phyloP scores from a whole-genome alignment of 2,329 filamentous ascomycete species.

The Bipolaris cookei region DNA sequence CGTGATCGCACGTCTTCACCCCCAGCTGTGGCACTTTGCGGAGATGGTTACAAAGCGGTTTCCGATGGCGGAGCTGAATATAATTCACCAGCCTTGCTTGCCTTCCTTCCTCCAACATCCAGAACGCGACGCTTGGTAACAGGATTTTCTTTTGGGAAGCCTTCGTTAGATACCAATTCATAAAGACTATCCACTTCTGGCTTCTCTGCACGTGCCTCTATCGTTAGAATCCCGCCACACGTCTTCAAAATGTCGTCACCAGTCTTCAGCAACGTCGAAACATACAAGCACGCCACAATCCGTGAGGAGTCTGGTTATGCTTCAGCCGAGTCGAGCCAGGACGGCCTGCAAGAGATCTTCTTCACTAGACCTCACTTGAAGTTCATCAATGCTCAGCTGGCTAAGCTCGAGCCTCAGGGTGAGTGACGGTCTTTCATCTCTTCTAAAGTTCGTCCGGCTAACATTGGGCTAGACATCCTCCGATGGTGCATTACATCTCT shows the following conservation, averaged over 20 bases:
- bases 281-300: conserved; percentile 37
- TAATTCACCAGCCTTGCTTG: conserved; percentile 32
- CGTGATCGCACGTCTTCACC: conserved; percentile 44
- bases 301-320: conserved; percentile 83
- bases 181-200: conserved; percentile 14
- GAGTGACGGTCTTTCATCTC: conserved; percentile 29
- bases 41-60: conserved; percentile 41
- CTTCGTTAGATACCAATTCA: conserved; percentile 19
- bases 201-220: conserved; percentile 31
- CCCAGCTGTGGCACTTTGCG: conserved; percentile 36
- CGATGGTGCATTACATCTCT: conserved; percentile 91
- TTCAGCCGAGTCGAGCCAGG: conserved; percentile 67
- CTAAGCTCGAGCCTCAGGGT: conserved; percentile 82
- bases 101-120: conserved; percentile 25
- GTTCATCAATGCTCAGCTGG: conserved; percentile 88
- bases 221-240: conserved; percentile 10
- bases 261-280: conserved; percentile 29
- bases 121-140: conserved; percentile 30
- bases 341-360: conserved; percentile 74
- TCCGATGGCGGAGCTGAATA: conserved; percentile 38
- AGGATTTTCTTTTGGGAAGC: conserved; percentile 28
- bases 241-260: conserved; percentile 38
- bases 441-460: conserved; percentile 26
- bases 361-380: conserved; percentile 88
- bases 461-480: conserved; percentile 70